Conservation (phyloP, 1,284 basidiomycete species). For the Calocybe gambosa region DNA sequence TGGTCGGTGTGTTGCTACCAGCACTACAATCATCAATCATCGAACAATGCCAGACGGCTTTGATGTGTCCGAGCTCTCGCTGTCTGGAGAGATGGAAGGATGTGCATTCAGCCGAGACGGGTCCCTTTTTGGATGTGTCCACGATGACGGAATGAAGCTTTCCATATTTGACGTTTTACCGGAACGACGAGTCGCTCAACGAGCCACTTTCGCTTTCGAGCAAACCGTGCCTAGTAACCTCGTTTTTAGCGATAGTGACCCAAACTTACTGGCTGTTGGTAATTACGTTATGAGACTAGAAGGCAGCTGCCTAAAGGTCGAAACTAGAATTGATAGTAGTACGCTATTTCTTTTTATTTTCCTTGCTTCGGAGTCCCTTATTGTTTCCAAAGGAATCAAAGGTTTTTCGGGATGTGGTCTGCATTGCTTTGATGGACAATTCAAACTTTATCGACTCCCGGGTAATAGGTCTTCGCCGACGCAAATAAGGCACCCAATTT, state of each 20-base stretch:
- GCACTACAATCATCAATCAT: not conserved
- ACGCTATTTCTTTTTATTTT: not conserved
- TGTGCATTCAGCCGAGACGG: not conserved
- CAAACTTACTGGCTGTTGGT: not conserved
- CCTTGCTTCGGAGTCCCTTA: not conserved
- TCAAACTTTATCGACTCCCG: not conserved
- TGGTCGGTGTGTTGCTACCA: not conserved
- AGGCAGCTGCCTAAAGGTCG: not conserved
- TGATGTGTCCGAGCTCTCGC: not conserved
- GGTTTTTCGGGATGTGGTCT: not conserved
- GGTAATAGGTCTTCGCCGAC: not conserved
- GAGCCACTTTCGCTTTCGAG: not conserved
- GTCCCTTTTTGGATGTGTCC: not conserved
- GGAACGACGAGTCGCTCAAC: not conserved
- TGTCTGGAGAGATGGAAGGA: not conserved
- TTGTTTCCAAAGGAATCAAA: not conserved
- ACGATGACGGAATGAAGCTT: not conserved
- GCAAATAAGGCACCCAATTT: not conserved
- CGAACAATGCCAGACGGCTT: not conserved
- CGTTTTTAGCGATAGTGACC: not conserved
- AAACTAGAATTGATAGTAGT: not conserved
- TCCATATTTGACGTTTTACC: not conserved
- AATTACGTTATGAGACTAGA: not conserved
- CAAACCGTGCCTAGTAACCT: not conserved
- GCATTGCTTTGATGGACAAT: not conserved